A percentile compares a stretch with the other conserved stretches of the same genome.
Evolutionary conservation across 768 basidiomycete genomes (phyloP).

Genomic region (Leccinum subgranulosum): DNA sequence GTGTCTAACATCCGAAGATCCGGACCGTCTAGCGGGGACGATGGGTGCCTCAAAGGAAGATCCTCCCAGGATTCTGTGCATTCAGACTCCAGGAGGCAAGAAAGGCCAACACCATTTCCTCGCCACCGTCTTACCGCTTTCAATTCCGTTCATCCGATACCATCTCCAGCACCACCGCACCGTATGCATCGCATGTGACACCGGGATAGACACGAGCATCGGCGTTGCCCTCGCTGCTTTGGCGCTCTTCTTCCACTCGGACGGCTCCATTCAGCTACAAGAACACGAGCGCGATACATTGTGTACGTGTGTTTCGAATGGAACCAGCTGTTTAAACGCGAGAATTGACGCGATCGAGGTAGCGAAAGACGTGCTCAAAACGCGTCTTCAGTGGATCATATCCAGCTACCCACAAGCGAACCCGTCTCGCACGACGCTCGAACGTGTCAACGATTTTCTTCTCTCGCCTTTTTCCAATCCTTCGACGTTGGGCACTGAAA

Average conservation of each 20-base stretch:
- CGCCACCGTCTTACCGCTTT: slow-evolving; percentile 43
- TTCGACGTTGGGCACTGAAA: not conserved
- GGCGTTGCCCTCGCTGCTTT: slow-evolving; percentile 62
- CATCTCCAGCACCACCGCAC: slow-evolving; percentile 35
- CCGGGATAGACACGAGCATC: slow-evolving; percentile 59
- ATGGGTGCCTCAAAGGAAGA: not conserved
- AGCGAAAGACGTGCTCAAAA: slow-evolving; percentile 65
- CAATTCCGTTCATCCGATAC: slow-evolving; percentile 43
- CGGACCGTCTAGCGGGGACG: not conserved
- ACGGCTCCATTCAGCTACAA: slow-evolving; percentile 34
- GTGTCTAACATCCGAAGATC: slow-evolving; percentile 10
- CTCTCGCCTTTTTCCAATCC: slow-evolving; percentile 38
- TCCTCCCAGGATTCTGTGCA: slow-evolving; percentile 11
- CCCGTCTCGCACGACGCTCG: slow-evolving; percentile 79
- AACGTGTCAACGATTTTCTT: slow-evolving; percentile 72
- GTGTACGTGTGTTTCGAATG: slow-evolving; percentile 18
- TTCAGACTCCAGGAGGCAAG: slow-evolving; percentile 44
- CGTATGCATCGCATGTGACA: slow-evolving; percentile 52
- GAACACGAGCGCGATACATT: slow-evolving; percentile 6
- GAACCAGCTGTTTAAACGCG: not conserved
- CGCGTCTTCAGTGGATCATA: slow-evolving; percentile 84
- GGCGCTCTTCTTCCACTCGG: slow-evolving; percentile 54
- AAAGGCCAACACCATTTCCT: slow-evolving; percentile 52
- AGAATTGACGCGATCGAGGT: slow-evolving; percentile 3
- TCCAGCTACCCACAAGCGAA: slow-evolving; percentile 72